Evolutionary conservation across 441 rosid species (phyloP).

Genomic region (Populus hybrid): DNA sequence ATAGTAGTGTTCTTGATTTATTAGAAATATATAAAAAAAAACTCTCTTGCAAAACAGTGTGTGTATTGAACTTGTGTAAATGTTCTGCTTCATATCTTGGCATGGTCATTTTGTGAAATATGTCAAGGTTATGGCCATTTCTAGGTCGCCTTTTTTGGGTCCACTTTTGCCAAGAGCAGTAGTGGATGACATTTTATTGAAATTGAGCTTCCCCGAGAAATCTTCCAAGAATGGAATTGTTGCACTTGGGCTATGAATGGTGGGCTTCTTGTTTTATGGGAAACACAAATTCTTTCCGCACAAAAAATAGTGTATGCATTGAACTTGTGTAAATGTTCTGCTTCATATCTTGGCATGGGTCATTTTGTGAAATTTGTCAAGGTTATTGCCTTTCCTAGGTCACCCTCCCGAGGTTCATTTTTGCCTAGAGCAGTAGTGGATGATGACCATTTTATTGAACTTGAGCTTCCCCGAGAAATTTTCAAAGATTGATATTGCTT

Average conservation of each 20-base stretch:
- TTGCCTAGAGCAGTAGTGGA: neutral
- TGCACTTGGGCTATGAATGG: neutral
- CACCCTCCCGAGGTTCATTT: neutral
- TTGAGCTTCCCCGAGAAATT: neutral
- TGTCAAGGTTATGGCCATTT: neutral
- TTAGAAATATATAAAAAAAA: neutral
- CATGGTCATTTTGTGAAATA: neutral
- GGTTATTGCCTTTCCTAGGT: neutral
- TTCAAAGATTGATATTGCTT: neutral
- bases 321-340: neutral
- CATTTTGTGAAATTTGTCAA: neutral
- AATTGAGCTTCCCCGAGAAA: neutral
- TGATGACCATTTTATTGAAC: neutral
- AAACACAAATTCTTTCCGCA: neutral
- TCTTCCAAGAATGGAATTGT: neutral
- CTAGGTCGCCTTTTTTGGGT: neutral
- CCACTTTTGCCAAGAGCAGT: neutral
- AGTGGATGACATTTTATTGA: neutral
- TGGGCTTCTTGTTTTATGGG: neutral
- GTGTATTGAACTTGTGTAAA: neutral
- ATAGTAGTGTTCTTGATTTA: neutral
- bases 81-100: neutral
- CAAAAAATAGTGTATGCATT: neutral
- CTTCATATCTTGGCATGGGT: neutral
- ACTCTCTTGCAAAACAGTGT: neutral